A percentile compares a stretch with the other conserved stretches of the same genome.
phyloP scores from a whole-genome alignment of 2,329 filamentous ascomycete species.

The Hawksworthiomyces lignivorus region DNA sequence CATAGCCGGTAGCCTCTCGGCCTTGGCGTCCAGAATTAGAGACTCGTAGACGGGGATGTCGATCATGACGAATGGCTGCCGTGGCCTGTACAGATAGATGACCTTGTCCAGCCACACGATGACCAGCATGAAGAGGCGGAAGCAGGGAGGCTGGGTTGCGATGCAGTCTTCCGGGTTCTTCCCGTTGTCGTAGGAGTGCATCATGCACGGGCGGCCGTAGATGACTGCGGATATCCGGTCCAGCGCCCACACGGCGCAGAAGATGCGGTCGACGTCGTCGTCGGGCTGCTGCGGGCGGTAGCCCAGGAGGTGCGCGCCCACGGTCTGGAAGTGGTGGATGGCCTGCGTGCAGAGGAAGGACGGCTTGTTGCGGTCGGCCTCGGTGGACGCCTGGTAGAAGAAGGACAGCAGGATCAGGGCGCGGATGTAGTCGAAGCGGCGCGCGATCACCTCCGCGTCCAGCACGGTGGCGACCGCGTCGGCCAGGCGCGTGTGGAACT shows the following conservation, averaged over 20 bases:
- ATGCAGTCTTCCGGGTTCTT: constrained; percentile 45
- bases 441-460: constrained; percentile 45
- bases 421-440: constrained; percentile 48
- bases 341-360: constrained; percentile 46
- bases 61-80: constrained; percentile 39
- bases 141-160: constrained; percentile 42
- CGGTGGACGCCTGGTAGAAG: constrained; percentile 48
- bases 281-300: constrained; percentile 24
- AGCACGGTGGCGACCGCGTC: constrained; percentile 41
- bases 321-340: constrained; percentile 49
- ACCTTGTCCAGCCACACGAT: constrained; percentile 50
- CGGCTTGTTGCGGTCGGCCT: constrained; percentile 47
- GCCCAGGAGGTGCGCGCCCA: constrained; percentile 45
- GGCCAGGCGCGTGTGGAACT: constrained; percentile 41
- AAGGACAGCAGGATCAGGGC: constrained; percentile 47
- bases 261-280: constrained; percentile 40
- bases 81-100: constrained; percentile 52
- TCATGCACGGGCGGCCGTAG: constrained; percentile 51
- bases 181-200: constrained; percentile 54
- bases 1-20: constrained; percentile 39
- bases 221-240: constrained; percentile 52
- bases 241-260: constrained; percentile 53
- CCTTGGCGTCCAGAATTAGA: constrained; percentile 47
- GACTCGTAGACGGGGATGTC: constrained; percentile 51
- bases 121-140: constrained; percentile 49